phyloP scores from a whole-genome alignment of 106 monocot genomes.

The Allium sativum region DNA sequence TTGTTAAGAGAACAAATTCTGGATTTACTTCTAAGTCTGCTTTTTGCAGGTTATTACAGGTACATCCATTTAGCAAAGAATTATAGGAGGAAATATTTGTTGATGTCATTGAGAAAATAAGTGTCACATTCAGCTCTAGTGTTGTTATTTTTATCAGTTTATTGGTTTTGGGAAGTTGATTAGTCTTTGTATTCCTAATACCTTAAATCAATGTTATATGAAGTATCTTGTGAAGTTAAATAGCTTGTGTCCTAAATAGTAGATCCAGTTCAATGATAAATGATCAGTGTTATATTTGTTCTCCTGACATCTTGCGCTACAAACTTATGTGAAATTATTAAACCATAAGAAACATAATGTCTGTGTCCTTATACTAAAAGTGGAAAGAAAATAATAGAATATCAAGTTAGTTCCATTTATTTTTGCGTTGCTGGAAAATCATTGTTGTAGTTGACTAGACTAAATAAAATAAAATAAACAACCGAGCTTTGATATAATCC shows the following conservation, averaged over 20 bases:
- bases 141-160: constrained; percentile 36
- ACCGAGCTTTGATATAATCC: too few species aligned
- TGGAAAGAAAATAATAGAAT: too few species aligned
- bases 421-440: too few species aligned
- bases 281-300: not conserved
- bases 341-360: not conserved
- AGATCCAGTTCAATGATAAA: not conserved
- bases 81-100: constrained; percentile 99
- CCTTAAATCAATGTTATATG: not conserved
- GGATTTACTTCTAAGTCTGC: too few species aligned
- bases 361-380: too few species aligned
- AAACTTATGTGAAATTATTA: not conserved
- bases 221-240: not conserved
- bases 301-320: not conserved
- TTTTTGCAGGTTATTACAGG: too few species aligned
- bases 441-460: too few species aligned
- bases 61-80: too few species aligned
- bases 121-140: constrained; percentile 97
- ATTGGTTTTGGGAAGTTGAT: not conserved
- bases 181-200: not conserved
- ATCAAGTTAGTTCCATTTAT: too few species aligned
- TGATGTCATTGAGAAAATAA: constrained; percentile 96
- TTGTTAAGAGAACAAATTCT: too few species aligned
- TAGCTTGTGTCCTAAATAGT: not conserved
- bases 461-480: too few species aligned